These are phyloP conservation scores for Exobasidium cylindrosporum DNA, from an alignment of 1,284 basidiomycete species.

Conservation along the genomic window DNA sequence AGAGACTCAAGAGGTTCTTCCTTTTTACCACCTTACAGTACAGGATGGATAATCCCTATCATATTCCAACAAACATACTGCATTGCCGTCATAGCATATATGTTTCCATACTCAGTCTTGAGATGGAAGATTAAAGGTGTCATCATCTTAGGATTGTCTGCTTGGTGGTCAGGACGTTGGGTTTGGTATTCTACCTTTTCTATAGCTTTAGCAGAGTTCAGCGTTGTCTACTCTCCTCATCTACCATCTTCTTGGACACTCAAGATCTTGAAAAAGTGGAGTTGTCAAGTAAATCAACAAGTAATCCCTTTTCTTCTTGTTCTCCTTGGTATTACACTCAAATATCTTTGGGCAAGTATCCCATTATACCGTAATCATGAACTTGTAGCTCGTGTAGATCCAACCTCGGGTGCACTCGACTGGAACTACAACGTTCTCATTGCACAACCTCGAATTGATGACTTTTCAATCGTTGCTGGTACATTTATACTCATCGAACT, in stretches of 20 bases:
- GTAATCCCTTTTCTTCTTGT: constrained; percentile 22
- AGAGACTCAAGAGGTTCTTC: constrained; percentile 13
- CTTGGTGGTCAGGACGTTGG: constrained; percentile 39
- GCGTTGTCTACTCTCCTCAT: constrained; percentile 20
- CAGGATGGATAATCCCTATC: constrained; percentile 33
- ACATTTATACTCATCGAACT: constrained; percentile 30
- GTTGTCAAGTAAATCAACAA: not conserved
- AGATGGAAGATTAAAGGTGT: constrained; percentile 32
- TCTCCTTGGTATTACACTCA: constrained; percentile 23
- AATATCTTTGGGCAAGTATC: constrained; percentile 34
- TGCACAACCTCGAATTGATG: constrained; percentile 34
- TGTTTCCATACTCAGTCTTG: constrained; percentile 31
- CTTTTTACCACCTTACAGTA: constrained; percentile 27
- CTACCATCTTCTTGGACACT: constrained; percentile 11
- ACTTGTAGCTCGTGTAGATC: constrained; percentile 26
- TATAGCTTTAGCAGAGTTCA: constrained; percentile 33
- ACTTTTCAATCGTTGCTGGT: constrained; percentile 32
- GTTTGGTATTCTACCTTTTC: constrained; percentile 43
- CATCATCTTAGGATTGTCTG: constrained; percentile 26
- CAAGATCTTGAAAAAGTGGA: constrained; percentile 4
- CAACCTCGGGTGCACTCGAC: constrained; percentile 22
- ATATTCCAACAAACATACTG: constrained; percentile 42
- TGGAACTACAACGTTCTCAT: constrained; percentile 24
- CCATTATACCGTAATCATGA: constrained; percentile 24
- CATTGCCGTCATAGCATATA: constrained; percentile 27